phyloP scores from a whole-genome alignment of 2,329 filamentous ascomycete species.

The Cytospora schulzeri region DNA sequence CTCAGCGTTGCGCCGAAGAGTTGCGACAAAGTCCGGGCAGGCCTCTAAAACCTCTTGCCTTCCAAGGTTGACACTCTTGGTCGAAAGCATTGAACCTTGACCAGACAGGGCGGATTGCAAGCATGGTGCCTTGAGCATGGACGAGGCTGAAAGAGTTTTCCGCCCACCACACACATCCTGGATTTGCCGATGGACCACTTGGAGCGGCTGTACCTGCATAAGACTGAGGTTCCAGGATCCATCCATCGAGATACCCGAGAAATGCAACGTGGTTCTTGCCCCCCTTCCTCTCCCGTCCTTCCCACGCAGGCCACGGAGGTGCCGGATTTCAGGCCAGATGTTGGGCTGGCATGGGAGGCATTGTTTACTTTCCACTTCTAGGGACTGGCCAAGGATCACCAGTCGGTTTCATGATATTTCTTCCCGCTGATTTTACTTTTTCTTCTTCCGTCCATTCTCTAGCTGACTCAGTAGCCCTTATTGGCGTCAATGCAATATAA shows the following conservation, averaged over 20 bases:
- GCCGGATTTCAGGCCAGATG: neutral
- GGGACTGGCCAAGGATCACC: neutral
- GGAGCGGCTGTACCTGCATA: slow-evolving; percentile 22
- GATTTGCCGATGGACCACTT: neutral
- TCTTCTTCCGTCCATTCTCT: neutral
- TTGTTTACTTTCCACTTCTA: neutral
- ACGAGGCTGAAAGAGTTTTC: slow-evolving; percentile 20
- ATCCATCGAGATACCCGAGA: neutral
- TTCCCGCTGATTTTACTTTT: neutral
- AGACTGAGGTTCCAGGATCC: slow-evolving; percentile 5
- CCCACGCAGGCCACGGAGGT: neutral
- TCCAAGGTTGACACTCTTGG: too few relatives aligned
- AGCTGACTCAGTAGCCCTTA: neutral
- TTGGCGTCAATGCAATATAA: slow-evolving; percentile 1
- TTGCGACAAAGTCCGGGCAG: too few relatives aligned
- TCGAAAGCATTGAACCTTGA: neutral
- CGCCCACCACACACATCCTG: slow-evolving; percentile 1
- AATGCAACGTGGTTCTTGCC: neutral
- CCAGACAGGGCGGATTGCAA: neutral
- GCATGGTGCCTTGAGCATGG: neutral
- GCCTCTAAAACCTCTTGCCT: too few relatives aligned
- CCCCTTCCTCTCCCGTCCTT: too few relatives aligned
- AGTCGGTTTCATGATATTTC: neutral
- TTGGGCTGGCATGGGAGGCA: neutral
- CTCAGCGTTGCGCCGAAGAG: neutral